phyloP scores from a whole-genome alignment of 2,329 filamentous ascomycete genomes.

The Cryoendolithus antarcticus region DNA sequence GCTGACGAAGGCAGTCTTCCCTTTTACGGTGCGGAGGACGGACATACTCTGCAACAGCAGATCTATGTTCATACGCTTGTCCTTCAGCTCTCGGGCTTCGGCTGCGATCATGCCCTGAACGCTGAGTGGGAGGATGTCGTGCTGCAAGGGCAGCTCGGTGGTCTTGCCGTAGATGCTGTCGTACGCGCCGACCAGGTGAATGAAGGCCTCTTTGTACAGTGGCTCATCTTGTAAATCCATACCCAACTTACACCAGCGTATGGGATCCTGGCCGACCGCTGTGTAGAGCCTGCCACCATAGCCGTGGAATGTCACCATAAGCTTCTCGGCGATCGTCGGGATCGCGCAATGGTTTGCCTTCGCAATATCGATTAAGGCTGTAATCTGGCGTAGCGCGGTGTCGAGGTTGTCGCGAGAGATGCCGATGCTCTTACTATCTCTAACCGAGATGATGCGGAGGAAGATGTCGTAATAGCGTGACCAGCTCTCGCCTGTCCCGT shows the following conservation, averaged over 20 bases:
- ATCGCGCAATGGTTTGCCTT: constrained; percentile 7
- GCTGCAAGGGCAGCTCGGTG: not conserved
- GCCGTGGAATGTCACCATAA: no score
- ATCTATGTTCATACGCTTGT: constrained; percentile 11
- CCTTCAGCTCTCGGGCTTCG: constrained; percentile 11
- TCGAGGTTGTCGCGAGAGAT: constrained; percentile 11
- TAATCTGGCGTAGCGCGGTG: constrained; percentile 15
- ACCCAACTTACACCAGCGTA: constrained; percentile 22
- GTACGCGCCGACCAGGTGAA: constrained; percentile 23
- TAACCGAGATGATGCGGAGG: constrained; percentile 17
- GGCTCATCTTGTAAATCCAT: constrained; percentile 15
- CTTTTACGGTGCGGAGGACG: constrained; percentile 3
- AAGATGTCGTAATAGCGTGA: constrained; percentile 10
- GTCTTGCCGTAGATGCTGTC: constrained; percentile 9
- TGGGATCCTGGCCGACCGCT: constrained; percentile 21
- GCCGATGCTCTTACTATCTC: constrained; percentile 15
- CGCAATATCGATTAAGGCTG: constrained; percentile 19
- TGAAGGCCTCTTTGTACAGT: constrained; percentile 26
- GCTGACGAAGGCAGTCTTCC: constrained; percentile 1
- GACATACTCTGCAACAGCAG: constrained; percentile 18
- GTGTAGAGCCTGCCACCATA: constrained; percentile 14
- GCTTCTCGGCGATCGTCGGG: no score
- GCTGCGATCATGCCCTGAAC: constrained; percentile 10
- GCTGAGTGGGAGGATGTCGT: constrained; percentile 3
- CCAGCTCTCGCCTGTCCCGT: constrained; percentile 5